Conservation (phyloP, 2,329 filamentous ascomycete species). For the Aspergillus sp. region DNA sequence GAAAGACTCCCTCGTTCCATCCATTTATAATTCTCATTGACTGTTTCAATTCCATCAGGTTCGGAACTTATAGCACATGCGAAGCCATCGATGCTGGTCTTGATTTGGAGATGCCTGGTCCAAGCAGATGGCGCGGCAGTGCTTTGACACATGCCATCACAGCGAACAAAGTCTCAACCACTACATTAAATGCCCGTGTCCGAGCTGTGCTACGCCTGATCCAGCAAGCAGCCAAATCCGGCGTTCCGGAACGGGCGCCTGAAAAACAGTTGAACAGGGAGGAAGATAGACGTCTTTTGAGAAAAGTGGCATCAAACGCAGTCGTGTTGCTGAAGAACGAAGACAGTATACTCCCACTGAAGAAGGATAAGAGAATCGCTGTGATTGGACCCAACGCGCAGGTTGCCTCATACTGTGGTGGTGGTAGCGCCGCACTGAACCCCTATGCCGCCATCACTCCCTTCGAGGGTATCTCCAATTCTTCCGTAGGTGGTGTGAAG, state of each 20-base stretch:
- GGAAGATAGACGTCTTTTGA: conserved; percentile 59
- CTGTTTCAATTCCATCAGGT: conserved; percentile 21
- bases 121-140: conserved; percentile 38
- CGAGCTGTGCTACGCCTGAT: conserved; percentile 56
- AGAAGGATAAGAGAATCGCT: conserved; percentile 42
- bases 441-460: conserved; percentile 44
- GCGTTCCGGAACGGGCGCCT: conserved; percentile 52
- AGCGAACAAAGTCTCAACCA: conserved; percentile 53
- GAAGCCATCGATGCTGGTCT: conserved; percentile 42
- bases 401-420: conserved; percentile 50
- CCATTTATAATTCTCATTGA: neutral
- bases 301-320: conserved; percentile 62
- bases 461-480: conserved; percentile 37
- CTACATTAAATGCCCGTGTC: conserved; percentile 55
- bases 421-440: conserved; percentile 56
- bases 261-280: conserved; percentile 55
- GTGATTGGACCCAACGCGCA: conserved; percentile 55
- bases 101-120: conserved; percentile 46
- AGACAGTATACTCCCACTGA: conserved; percentile 55
- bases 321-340: conserved; percentile 73
- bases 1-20: neutral
- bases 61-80: conserved; percentile 42
- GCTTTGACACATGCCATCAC: conserved; percentile 42
- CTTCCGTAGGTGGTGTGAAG: conserved; percentile 31
- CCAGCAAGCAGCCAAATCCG: conserved; percentile 51